phyloP scores from a whole-genome alignment of 2,329 filamentous ascomycete genomes.

The Cercospora zeina region DNA sequence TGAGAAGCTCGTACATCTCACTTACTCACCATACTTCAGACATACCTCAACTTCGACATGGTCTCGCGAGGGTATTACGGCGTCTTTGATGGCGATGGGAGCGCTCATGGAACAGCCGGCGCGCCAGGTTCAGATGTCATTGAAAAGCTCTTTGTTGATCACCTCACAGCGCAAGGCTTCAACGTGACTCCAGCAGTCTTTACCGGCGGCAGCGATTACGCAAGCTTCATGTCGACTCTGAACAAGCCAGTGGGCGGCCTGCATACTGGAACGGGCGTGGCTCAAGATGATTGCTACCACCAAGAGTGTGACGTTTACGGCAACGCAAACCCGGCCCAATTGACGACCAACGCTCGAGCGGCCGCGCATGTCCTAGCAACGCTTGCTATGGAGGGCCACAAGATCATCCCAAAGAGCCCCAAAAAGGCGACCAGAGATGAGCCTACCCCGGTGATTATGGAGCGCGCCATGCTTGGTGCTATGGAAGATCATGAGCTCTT shows the following conservation, averaged over 20 bases:
- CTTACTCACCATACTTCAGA: slow-evolving; percentile 59
- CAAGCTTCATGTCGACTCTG: slow-evolving; percentile 26
- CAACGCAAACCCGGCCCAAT: slow-evolving; percentile 48
- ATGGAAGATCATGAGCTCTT: slow-evolving; percentile 16
- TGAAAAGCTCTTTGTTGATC: slow-evolving; percentile 26
- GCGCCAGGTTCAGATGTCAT: slow-evolving; percentile 25
- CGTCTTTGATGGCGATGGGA: slow-evolving; percentile 46
- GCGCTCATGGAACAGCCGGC: slow-evolving; percentile 21
- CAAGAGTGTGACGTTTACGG: slow-evolving; percentile 40
- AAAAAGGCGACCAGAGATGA: slow-evolving; percentile 13
- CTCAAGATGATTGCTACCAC: slow-evolving; percentile 45
- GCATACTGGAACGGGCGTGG: slow-evolving; percentile 40
- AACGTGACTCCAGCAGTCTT: slow-evolving; percentile 29
- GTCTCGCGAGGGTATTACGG: slow-evolving; percentile 11
- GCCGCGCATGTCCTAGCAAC: slow-evolving; percentile 23
- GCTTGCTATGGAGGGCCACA: slow-evolving; percentile 22
- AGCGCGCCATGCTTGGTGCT: slow-evolving; percentile 6
- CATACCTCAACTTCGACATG: slow-evolving; percentile 43
- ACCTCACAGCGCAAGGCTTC: slow-evolving; percentile 24
- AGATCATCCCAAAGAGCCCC: slow-evolving; percentile 15
- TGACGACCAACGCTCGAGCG: slow-evolving; percentile 19
- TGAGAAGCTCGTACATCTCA: slow-evolving; percentile 42
- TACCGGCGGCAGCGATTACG: slow-evolving; percentile 28
- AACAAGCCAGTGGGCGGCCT: slow-evolving; percentile 28
- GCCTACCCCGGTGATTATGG: background rate